Percentiles rank a stretch among this genome's conserved stretches.
Evolutionary conservation across 208 protist genomes (phyloP).

Genomic region (Leptomonas seymouri): DNA sequence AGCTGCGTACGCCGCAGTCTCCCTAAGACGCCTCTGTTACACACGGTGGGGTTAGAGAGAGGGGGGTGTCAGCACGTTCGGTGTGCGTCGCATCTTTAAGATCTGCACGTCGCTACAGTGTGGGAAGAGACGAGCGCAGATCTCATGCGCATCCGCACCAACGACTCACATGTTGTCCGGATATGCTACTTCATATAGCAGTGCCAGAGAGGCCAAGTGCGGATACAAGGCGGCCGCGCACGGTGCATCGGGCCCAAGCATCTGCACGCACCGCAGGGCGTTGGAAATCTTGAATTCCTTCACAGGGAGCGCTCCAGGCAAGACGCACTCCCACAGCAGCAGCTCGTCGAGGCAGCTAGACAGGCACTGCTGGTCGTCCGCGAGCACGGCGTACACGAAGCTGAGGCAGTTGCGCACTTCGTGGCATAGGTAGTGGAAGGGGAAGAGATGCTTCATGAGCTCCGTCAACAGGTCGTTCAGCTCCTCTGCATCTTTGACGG

Average conservation of each 20-base stretch:
- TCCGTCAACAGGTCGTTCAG: slow-evolving; percentile 49
- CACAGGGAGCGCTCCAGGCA: slow-evolving; percentile 80
- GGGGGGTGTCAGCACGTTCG: too few species aligned
- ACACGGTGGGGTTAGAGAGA: too few species aligned
- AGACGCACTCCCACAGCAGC: slow-evolving; percentile 80
- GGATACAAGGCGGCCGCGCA: slow-evolving; percentile 35
- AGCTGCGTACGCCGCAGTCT: too few species aligned
- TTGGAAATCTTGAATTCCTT: slow-evolving; percentile 87
- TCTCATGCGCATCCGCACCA: too few species aligned
- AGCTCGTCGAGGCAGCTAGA: slow-evolving; percentile 71
- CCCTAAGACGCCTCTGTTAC: too few species aligned
- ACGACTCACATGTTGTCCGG: not conserved
- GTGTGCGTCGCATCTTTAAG: too few species aligned
- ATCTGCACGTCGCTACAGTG: too few species aligned
- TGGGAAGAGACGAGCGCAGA: too few species aligned
- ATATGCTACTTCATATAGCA: slow-evolving; percentile 54
- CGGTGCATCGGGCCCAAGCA: slow-evolving; percentile 1
- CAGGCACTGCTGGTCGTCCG: slow-evolving; percentile 39
- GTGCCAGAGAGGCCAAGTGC: slow-evolving; percentile 51
- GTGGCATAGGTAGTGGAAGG: slow-evolving; percentile 85
- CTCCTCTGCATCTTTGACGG: slow-evolving; percentile 34
- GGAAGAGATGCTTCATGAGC: slow-evolving; percentile 54
- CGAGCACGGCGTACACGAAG: slow-evolving; percentile 83
- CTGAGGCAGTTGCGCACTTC: slow-evolving; percentile 82
- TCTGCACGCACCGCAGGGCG: slow-evolving; percentile 46